Conservation (phyloP, 768 basidiomycete genomes). For the Tylopilus plumbeoviolaceoides region DNA sequence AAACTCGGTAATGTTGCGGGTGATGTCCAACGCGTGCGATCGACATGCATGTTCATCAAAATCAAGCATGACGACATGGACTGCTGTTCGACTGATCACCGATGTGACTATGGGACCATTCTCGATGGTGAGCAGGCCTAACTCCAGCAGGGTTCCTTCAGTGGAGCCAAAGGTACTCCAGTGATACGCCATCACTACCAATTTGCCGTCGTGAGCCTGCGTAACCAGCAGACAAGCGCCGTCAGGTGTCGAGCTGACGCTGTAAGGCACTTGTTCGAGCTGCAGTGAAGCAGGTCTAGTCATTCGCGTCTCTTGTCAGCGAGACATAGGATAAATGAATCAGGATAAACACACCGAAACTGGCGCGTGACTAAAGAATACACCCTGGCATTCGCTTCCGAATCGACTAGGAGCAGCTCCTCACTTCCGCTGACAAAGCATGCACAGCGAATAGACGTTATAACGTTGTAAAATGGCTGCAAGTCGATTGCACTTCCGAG, state of each 20-base stretch:
- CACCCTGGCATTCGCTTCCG: slow-evolving; percentile 38
- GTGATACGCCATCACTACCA: slow-evolving; percentile 42
- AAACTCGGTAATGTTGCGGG: slow-evolving; percentile 52
- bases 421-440: slow-evolving; percentile 49
- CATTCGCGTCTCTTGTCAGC: background rate
- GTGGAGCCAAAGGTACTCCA: slow-evolving; percentile 54
- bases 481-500: slow-evolving; percentile 41
- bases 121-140: slow-evolving; percentile 24
- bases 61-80: slow-evolving; percentile 44
- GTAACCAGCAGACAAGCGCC: slow-evolving; percentile 47
- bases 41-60: slow-evolving; percentile 25
- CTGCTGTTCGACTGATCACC: slow-evolving; percentile 36
- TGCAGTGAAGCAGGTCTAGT: slow-evolving; percentile 43
- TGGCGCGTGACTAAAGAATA: slow-evolving; percentile 52
- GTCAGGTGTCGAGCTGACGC: slow-evolving; percentile 44
- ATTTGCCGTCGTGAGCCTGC: slow-evolving; percentile 13
- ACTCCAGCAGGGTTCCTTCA: slow-evolving; percentile 38
- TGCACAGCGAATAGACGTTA: slow-evolving; percentile 29
- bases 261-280: slow-evolving; percentile 32
- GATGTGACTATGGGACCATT: slow-evolving; percentile 39
- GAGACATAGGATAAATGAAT: background rate
- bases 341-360: background rate
- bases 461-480: slow-evolving; percentile 38
- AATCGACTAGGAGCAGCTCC: slow-evolving; percentile 50
- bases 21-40: slow-evolving; percentile 50